Conservation (phyloP, 768 basidiomycete genomes). For the Cystofilobasidium ferigula region DNA sequence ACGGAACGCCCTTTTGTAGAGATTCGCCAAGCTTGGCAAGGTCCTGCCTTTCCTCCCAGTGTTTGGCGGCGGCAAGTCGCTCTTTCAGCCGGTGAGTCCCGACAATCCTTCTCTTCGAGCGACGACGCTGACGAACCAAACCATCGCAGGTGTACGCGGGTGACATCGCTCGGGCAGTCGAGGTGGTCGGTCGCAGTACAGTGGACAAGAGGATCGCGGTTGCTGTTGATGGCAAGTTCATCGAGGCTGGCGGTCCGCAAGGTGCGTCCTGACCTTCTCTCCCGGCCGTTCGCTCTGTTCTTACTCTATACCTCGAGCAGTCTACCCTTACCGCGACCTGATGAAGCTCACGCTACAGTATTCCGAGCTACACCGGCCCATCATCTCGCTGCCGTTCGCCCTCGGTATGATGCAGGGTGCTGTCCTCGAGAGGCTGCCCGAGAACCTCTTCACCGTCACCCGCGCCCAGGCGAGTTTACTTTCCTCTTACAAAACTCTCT, state of each 20-base stretch:
- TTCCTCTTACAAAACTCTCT: background rate
- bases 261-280: conserved; percentile 37
- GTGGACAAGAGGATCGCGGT: conserved; percentile 35
- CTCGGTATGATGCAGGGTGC: conserved; percentile 56
- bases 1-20: conserved; percentile 30
- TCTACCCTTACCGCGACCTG: conserved; percentile 56
- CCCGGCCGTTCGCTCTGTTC: background rate
- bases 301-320: conserved; percentile 38
- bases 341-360: conserved; percentile 55
- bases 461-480: conserved; percentile 50
- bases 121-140: background rate
- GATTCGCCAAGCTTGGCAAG: conserved; percentile 52
- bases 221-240: conserved; percentile 42
- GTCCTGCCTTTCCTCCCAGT: conserved; percentile 64
- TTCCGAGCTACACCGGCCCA: conserved; percentile 47
- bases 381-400: conserved; percentile 55
- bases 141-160: conserved; percentile 53
- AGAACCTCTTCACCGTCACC: conserved; percentile 58
- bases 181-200: conserved; percentile 48
- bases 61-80: conserved; percentile 56
- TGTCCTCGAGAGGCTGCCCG: conserved; percentile 54
- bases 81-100: conserved; percentile 46
- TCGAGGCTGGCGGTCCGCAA: conserved; percentile 48
- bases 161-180: conserved; percentile 55
- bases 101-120: background rate